phyloP scores from a whole-genome alignment of 805 yeast species.

The Lipomyces sp. region DNA sequence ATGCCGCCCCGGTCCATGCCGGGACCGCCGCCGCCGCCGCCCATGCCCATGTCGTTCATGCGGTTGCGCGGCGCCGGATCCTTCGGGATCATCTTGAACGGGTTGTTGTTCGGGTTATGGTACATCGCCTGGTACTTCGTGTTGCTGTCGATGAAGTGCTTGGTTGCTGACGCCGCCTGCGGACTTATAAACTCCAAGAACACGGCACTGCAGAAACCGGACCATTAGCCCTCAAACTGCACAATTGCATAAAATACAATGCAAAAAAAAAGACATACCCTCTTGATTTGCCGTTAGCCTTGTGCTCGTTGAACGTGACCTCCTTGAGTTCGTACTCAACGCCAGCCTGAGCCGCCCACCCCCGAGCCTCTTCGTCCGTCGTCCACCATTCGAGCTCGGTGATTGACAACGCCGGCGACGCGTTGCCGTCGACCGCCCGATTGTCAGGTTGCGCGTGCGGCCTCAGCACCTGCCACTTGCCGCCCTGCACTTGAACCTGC shows the following conservation, averaged over 20 bases:
- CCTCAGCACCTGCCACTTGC: conserved; percentile 22
- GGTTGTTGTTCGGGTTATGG: conserved; percentile 21
- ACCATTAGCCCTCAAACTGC: neutral
- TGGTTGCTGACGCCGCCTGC: conserved; percentile 27
- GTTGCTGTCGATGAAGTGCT: conserved; percentile 8
- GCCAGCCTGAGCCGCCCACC: conserved; percentile 29
- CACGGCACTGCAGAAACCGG: conserved; percentile 18
- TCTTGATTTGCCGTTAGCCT: conserved; percentile 31
- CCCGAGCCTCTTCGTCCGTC: conserved; percentile 31
- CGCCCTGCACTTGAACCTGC: conserved; percentile 1
- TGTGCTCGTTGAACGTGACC: conserved; percentile 30
- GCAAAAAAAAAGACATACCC: conserved; percentile 14
- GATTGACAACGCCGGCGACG: conserved; percentile 24
- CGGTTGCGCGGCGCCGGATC: conserved; percentile 18
- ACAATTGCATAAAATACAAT: neutral
- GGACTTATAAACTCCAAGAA: conserved; percentile 25
- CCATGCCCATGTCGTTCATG: conserved; percentile 16
- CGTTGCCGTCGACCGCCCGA: conserved; percentile 22
- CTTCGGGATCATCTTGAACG: conserved; percentile 29
- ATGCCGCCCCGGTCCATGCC: neutral
- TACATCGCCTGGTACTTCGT: conserved; percentile 4
- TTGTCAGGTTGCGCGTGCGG: conserved; percentile 17
- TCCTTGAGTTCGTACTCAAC: conserved; percentile 29
- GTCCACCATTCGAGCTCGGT: conserved; percentile 32
- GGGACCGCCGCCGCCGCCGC: conserved; percentile 4